Conservation (phyloP, 2,329 filamentous ascomycete species). For the Exophiala sp. region DNA sequence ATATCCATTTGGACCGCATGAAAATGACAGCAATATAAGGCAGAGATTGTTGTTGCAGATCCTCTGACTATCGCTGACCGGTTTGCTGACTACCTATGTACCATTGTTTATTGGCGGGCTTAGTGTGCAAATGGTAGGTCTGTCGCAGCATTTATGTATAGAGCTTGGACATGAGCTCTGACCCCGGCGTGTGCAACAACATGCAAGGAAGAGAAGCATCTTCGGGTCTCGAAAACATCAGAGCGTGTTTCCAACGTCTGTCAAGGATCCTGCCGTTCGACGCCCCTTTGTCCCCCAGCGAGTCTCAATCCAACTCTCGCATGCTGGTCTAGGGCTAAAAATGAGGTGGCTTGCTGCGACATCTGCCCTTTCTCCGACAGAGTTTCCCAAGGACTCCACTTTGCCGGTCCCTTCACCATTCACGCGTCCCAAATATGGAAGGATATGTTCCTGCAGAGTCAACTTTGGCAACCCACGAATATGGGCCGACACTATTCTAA, state of each 20-base stretch:
- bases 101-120: not conserved
- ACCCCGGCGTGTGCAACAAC: not conserved
- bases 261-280: not conserved
- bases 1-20: too few species aligned
- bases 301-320: not conserved
- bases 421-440: not conserved
- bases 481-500: not conserved
- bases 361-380: not conserved
- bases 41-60: slow-evolving; percentile 6
- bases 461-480: not conserved
- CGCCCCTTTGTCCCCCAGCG: not conserved
- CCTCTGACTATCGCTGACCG: not conserved
- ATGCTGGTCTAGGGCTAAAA: not conserved
- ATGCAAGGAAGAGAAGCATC: too few species aligned
- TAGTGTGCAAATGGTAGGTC: not conserved
- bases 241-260: too few species aligned
- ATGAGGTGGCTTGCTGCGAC: slow-evolving; percentile 1
- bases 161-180: not conserved
- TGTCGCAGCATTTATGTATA: not conserved
- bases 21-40: not conserved
- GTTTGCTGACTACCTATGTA: not conserved
- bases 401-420: not conserved
- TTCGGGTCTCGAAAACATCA: too few species aligned
- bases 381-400: not conserved
- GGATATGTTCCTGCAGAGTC: slow-evolving; percentile 1